These are phyloP conservation scores for Dipteronia sinensis DNA, from an alignment of 345 rosid species.

Conservation along the genomic window DNA sequence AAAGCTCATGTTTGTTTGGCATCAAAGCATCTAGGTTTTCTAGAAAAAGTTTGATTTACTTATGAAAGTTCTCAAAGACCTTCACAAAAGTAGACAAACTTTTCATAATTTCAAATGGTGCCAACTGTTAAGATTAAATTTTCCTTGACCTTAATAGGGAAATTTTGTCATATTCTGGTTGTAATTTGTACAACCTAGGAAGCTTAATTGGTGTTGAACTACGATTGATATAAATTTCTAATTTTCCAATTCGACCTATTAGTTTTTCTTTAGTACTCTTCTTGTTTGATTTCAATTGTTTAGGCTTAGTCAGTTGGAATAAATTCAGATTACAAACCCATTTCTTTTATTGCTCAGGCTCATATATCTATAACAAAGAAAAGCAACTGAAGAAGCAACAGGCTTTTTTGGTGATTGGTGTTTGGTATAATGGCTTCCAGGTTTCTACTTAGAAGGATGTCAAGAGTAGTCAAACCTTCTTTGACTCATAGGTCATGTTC, in stretches of 20 bases:
- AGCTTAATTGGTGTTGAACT: background rate
- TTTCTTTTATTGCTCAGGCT: background rate
- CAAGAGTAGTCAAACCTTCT: conserved; percentile 34
- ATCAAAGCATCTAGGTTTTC: background rate
- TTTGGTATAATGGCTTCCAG: conserved; percentile 43
- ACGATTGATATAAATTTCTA: too few relatives aligned
- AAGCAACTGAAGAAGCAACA: background rate
- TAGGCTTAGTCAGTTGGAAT: background rate
- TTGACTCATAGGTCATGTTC: conserved; percentile 10
- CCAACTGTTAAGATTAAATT: background rate
- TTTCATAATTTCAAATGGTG: background rate
- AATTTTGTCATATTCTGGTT: background rate
- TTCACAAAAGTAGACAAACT: background rate
- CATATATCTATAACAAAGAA: background rate
- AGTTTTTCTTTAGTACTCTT: background rate
- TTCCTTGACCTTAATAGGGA: background rate
- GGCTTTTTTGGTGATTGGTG: background rate
- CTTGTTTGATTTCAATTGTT: background rate
- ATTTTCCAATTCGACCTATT: background rate
- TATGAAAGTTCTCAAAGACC: background rate
- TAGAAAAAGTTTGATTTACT: background rate
- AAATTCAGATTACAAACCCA: too few relatives aligned
- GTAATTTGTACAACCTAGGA: background rate
- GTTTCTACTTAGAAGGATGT: conserved; percentile 37
- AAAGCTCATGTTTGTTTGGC: background rate